These are phyloP conservation scores for Geotrichum armillariae DNA, from an alignment of 1,139 yeast species.

Conservation along the genomic window DNA sequence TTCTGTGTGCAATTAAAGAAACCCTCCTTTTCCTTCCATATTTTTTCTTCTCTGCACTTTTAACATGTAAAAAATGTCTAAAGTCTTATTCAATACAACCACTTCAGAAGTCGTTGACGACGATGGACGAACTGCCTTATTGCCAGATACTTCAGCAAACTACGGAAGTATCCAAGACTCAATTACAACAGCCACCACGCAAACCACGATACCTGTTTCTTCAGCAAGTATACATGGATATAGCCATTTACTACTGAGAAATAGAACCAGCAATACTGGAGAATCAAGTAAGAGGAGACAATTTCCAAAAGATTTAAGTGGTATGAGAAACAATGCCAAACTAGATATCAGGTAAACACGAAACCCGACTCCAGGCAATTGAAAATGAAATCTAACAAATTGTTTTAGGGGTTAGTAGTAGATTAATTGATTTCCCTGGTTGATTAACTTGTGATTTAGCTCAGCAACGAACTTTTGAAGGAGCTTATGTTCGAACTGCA, in stretches of 20 bases:
- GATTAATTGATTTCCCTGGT: background rate
- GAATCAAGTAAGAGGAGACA: no score
- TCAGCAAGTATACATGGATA: background rate
- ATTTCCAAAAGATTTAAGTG: background rate
- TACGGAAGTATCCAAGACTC: no score
- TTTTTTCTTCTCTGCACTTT: no score
- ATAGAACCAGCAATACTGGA: background rate
- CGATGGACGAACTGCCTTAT: no score
- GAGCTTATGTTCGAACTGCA: slow-evolving; percentile 46
- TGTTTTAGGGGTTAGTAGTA: slow-evolving; percentile 24
- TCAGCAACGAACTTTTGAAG: slow-evolving; percentile 45
- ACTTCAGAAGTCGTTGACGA: no score
- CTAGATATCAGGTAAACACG: slow-evolving; percentile 15
- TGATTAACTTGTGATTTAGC: slow-evolving; percentile 32
- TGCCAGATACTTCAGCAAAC: no score
- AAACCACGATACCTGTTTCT: background rate
- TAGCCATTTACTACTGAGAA: background rate
- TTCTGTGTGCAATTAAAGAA: no score
- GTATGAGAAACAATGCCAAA: slow-evolving; percentile 12
- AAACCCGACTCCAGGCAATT: no score
- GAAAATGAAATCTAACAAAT: slow-evolving; percentile 16
- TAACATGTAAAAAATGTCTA: no score
- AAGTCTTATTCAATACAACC: no score
- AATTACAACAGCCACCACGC: no score
- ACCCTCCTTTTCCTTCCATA: no score